A percentile compares a stretch with the other conserved stretches of the same genome.
phyloP scores from a whole-genome alignment of 2,329 filamentous ascomycete species.

The Microascus cirrosus region DNA sequence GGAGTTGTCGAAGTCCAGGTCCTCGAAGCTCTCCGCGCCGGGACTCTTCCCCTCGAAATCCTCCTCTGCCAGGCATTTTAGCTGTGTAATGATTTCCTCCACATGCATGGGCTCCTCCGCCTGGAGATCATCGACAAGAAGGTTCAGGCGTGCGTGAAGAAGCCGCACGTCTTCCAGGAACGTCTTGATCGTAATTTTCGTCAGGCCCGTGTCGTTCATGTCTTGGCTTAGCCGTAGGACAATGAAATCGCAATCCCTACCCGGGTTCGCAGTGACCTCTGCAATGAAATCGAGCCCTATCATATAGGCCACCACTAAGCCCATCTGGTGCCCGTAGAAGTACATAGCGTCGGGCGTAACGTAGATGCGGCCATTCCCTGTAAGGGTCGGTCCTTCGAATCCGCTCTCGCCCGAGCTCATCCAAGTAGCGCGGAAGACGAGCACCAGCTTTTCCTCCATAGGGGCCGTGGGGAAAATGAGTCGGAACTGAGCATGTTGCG shows the following conservation, averaged over 20 bases:
- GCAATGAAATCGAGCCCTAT: conserved; percentile 66
- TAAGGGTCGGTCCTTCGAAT: conserved; percentile 20
- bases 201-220: conserved; percentile 50
- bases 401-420: conserved; percentile 30
- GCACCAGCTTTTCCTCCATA: conserved; percentile 67
- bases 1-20: conserved; percentile 51
- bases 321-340: conserved; percentile 93
- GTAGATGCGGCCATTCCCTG: conserved; percentile 64
- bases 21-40: conserved; percentile 85
- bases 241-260: conserved; percentile 85
- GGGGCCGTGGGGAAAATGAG: conserved; percentile 78
- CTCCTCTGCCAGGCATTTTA: conserved; percentile 65
- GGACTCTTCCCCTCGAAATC: conserved; percentile 51
- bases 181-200: conserved; percentile 76
- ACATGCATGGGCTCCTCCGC: conserved; percentile 58
- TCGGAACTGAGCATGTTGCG: conserved; percentile 87
- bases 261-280: conserved; percentile 82
- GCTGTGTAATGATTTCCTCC: conserved; percentile 56
- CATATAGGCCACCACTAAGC: conserved; percentile 73
- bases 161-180: conserved; percentile 82
- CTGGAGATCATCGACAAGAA: conserved; percentile 70
- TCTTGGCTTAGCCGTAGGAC: conserved; percentile 67
- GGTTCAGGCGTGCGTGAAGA: conserved; percentile 73
- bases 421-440: conserved; percentile 93
- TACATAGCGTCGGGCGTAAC: conserved; percentile 82